Percentiles rank a stretch among this genome's conserved stretches.
phyloP scores from a whole-genome alignment of 2,329 filamentous ascomycete species.

The Diaporthe citrichinensis region DNA sequence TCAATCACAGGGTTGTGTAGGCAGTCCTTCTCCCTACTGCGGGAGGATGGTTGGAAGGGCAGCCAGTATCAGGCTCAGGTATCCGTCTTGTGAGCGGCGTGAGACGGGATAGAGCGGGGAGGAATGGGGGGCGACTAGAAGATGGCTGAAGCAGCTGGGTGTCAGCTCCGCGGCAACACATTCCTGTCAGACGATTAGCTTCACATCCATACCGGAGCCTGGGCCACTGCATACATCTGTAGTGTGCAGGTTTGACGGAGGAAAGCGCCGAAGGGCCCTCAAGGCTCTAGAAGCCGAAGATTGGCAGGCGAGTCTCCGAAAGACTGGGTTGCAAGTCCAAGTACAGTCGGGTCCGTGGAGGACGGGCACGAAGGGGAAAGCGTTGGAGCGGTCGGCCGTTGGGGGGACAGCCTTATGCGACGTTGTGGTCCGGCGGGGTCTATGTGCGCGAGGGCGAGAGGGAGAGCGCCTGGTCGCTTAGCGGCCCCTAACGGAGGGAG shows the following conservation, averaged over 20 bases:
- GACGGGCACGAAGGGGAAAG: conserved; percentile 16
- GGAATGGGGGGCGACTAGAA: conserved; percentile 23
- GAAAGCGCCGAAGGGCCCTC: neutral
- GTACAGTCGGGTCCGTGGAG: neutral
- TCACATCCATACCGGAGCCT: conserved; percentile 2
- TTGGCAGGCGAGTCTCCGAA: neutral
- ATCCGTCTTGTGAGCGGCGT: conserved; percentile 14
- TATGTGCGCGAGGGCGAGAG: neutral
- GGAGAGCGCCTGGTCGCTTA: neutral
- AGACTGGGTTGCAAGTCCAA: conserved; percentile 5
- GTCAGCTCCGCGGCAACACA: conserved; percentile 27
- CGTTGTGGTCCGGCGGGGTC: conserved; percentile 24
- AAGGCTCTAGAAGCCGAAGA: neutral
- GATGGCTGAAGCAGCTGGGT: conserved; percentile 19
- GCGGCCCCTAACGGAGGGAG: neutral
- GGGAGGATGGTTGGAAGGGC: conserved; percentile 15
- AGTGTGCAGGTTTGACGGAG: neutral
- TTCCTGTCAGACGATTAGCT: conserved; percentile 34
- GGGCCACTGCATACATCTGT: conserved; percentile 33
- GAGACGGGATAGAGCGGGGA: conserved; percentile 8
- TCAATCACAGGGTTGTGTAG: neutral
- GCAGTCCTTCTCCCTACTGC: conserved; percentile 13
- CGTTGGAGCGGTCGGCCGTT: neutral
- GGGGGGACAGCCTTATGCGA: conserved; percentile 40
- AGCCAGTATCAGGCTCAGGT: conserved; percentile 12